phyloP scores from a whole-genome alignment of 2,329 filamentous ascomycete genomes.

The Aspergillus japonicus region DNA sequence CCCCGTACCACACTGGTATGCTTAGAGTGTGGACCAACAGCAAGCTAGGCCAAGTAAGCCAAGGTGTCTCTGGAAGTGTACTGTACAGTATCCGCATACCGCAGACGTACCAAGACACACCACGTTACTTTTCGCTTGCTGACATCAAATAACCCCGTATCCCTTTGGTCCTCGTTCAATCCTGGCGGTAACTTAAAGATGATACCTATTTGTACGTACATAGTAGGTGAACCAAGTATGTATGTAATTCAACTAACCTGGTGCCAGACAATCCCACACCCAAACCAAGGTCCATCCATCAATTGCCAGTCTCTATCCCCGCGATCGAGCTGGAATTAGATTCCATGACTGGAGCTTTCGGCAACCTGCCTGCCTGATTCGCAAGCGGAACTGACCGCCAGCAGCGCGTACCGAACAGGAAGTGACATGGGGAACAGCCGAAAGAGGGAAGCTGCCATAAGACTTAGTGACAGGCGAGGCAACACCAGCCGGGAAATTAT shows the following conservation, averaged over 20 bases:
- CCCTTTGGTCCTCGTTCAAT: background rate
- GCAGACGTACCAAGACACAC: background rate
- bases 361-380: background rate
- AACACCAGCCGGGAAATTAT: slow-evolving; percentile 5
- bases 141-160: background rate
- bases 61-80: background rate
- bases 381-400: background rate
- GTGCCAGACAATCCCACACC: no score
- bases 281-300: background rate
- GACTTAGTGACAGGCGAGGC: background rate
- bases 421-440: background rate
- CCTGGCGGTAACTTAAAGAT: background rate
- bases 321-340: background rate
- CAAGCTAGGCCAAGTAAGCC: background rate
- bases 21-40: background rate
- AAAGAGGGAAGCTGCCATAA: background rate
- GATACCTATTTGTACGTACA: no score
- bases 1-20: background rate
- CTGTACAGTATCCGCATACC: background rate
- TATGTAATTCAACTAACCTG: no score
- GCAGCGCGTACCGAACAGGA: background rate
- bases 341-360: background rate
- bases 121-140: background rate
- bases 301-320: background rate
- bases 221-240: no score